Evolutionary conservation across 345 rosid genomes (phyloP).

Genomic region (Arabis alpina): DNA sequence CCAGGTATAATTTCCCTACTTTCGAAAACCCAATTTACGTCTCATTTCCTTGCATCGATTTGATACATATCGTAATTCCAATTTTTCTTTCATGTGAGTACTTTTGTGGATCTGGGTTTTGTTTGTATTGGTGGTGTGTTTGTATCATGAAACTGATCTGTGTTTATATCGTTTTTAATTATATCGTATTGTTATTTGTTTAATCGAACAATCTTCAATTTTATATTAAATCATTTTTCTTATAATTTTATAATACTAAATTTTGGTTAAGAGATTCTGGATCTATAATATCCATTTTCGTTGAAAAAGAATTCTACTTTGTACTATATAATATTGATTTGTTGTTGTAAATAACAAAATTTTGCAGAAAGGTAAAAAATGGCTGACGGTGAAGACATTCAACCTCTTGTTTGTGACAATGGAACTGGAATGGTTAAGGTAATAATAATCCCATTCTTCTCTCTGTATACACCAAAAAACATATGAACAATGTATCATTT

Average conservation of each 20-base stretch:
- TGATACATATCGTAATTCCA: too few species aligned
- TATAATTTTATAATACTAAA: slow-evolving; percentile 11
- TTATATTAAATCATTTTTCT: not conserved
- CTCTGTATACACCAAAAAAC: not conserved
- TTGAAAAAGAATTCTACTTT: not conserved
- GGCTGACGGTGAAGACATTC: slow-evolving; percentile 95
- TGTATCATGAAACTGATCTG: not conserved
- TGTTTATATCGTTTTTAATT: not conserved
- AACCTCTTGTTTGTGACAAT: slow-evolving; percentile 73
- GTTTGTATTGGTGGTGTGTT: too few species aligned
- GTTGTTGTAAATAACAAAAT: too few species aligned
- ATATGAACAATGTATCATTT: slow-evolving; percentile 12
- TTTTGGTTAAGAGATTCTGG: slow-evolving; percentile 28
- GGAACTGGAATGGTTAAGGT: slow-evolving; percentile 84
- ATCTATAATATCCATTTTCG: slow-evolving; percentile 20
- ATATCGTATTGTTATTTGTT: slow-evolving; percentile 6
- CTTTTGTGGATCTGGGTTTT: too few species aligned
- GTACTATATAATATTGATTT: not conserved
- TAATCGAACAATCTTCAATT: slow-evolving; percentile 20
- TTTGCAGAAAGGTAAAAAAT: slow-evolving; percentile 51
- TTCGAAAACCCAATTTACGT: too few species aligned
- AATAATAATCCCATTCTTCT: not conserved
- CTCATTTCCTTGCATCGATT: too few species aligned
- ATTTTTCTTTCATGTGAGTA: too few species aligned
- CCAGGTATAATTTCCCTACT: too few species aligned